A percentile compares a stretch with the other conserved stretches of the same genome.
Evolutionary conservation across 441 rosid genomes (phyloP).

Genomic region (Gossypium schwendimanii): DNA sequence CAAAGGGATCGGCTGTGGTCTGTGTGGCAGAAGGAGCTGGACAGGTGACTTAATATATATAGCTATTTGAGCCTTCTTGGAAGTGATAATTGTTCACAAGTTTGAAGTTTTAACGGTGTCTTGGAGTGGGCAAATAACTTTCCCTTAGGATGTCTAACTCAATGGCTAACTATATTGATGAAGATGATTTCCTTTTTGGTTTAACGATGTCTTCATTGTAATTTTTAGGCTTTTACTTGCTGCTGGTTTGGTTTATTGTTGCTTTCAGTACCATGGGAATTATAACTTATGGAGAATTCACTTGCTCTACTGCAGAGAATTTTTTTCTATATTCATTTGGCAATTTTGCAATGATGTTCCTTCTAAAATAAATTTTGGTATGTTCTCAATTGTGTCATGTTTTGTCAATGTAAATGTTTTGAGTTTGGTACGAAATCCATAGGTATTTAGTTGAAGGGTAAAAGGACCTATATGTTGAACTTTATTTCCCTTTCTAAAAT

Average conservation of each 20-base stretch:
- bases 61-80: not conserved
- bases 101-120: not conserved
- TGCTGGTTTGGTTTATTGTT: not conserved
- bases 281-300: not conserved
- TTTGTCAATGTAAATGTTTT: not conserved
- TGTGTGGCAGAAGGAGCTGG: constrained; percentile 99
- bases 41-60: constrained; percentile 44
- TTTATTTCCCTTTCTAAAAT: not conserved
- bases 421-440: not conserved
- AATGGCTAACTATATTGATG: not conserved
- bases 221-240: not conserved
- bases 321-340: not conserved
- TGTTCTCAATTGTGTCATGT: not conserved
- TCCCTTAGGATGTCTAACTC: not conserved
- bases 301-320: not conserved
- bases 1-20: constrained; percentile 88
- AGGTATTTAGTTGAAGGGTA: not conserved
- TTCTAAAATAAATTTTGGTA: not conserved
- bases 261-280: not conserved
- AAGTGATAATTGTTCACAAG: not conserved
- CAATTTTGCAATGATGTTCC: not conserved
- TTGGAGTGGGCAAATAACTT: not conserved
- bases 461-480: not conserved
- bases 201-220: not conserved
- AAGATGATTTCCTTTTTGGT: not conserved